Conservation (phyloP, 148 eudicot species). For the Rhododendron vialii region DNA sequence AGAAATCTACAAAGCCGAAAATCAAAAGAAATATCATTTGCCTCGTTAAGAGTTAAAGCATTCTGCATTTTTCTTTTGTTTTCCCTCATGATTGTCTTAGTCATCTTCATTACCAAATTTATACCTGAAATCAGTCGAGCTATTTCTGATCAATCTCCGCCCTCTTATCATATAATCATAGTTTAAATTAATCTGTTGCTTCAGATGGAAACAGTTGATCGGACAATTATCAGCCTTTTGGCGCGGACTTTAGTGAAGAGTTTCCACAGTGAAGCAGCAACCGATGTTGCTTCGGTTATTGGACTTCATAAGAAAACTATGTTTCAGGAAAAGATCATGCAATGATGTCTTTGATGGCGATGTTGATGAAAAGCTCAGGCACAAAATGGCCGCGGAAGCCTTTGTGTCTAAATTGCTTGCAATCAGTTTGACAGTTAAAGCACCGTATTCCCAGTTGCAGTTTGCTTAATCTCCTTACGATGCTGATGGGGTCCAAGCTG, state of each 20-base stretch:
- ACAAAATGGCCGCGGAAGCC: conserved; percentile 44
- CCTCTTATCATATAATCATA: not conserved
- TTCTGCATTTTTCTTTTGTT: conserved; percentile 28
- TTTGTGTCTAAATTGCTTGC: conserved; percentile 74
- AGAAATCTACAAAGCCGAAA: conserved; percentile 22
- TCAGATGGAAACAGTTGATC: conserved; percentile 66
- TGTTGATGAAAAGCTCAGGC: conserved; percentile 37
- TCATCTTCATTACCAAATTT: conserved; percentile 12
- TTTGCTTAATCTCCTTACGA: conserved; percentile 80
- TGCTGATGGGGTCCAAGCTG: conserved; percentile 64
- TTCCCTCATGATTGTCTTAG: conserved; percentile 16
- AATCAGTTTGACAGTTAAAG: conserved; percentile 63
- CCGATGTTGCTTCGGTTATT: conserved; percentile 46
- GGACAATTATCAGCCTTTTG: conserved; percentile 51
- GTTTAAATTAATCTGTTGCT: not conserved
- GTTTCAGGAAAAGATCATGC: conserved; percentile 26
- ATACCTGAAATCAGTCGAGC: conserved; percentile 10
- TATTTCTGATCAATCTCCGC: conserved; percentile 6
- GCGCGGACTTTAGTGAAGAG: conserved; percentile 73
- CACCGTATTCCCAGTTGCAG: conserved; percentile 81
- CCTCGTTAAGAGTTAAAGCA: conserved; percentile 57
- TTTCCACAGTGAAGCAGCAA: conserved; percentile 45
- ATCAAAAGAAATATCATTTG: conserved; percentile 27
- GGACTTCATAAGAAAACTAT: conserved; percentile 37
- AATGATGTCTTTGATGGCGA: conserved; percentile 21